phyloP scores from a whole-genome alignment of 2,329 filamentous ascomycete genomes.

The Cordyceps pruinosa region DNA sequence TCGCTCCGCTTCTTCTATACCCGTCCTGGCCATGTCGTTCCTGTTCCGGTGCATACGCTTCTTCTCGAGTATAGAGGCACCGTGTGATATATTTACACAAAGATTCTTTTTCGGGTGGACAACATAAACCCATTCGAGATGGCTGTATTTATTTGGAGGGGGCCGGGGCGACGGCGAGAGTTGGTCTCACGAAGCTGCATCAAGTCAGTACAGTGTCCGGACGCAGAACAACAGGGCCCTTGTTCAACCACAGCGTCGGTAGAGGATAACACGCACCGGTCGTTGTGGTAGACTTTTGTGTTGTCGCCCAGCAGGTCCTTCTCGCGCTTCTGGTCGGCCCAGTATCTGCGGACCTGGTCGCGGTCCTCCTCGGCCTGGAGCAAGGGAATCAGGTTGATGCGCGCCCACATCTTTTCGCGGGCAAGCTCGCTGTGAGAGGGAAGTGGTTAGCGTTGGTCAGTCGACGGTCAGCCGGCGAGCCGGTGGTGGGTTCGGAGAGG shows the following conservation, averaged over 20 bases:
- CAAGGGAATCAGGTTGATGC: slow-evolving; percentile 88
- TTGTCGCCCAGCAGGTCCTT: slow-evolving; percentile 82
- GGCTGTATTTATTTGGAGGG: slow-evolving; percentile 45
- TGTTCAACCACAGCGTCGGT: not conserved
- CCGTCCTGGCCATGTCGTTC: not conserved
- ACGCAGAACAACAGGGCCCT: not conserved
- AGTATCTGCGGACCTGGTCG: slow-evolving; percentile 80
- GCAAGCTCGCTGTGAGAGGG: slow-evolving; percentile 67
- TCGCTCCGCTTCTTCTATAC: not conserved
- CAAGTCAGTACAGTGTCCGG: not conserved
- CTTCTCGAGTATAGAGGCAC: not conserved
- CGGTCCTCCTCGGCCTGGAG: slow-evolving; percentile 96
- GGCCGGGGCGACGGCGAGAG: slow-evolving; percentile 66
- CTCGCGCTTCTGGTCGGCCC: slow-evolving; percentile 83
- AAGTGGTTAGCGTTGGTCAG: slow-evolving; percentile 7
- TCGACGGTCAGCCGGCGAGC: not conserved
- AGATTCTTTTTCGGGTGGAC: not conserved
- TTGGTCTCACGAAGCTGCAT: slow-evolving; percentile 70
- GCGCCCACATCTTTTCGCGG: slow-evolving; percentile 96
- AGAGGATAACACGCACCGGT: slow-evolving; percentile 56
- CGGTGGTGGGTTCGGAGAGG: not conserved
- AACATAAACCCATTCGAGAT: not conserved
- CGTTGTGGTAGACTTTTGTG: slow-evolving; percentile 78
- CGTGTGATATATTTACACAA: slow-evolving; percentile 15
- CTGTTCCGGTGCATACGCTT: not conserved